Conservation (phyloP, 1,139 yeast genomes). For the Arxiozyma slooffiae region DNA sequence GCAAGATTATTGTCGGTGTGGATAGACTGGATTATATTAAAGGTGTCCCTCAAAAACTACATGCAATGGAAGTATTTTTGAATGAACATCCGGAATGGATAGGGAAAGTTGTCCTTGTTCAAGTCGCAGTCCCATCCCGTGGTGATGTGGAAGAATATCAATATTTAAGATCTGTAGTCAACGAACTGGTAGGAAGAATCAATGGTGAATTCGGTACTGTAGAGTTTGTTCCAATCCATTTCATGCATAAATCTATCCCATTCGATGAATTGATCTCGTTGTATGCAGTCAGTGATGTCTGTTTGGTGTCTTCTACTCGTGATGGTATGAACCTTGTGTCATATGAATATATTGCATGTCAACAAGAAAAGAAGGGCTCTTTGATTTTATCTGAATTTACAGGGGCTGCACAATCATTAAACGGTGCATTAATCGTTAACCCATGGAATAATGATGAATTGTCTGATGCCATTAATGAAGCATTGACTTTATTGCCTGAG, state of each 20-base stretch:
- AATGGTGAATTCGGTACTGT: conserved; percentile 95
- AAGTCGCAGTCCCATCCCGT: conserved; percentile 95
- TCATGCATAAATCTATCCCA: conserved; percentile 83
- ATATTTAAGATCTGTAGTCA: conserved; percentile 83
- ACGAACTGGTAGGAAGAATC: conserved; percentile 91
- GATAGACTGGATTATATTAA: conserved; percentile 92
- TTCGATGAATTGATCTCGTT: conserved; percentile 86
- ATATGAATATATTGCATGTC: conserved; percentile 95
- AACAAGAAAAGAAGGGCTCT: conserved; percentile 75
- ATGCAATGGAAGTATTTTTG: conserved; percentile 87
- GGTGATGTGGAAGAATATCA: conserved; percentile 99
- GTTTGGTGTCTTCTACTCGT: conserved; percentile 86
- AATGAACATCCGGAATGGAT: conserved; percentile 96
- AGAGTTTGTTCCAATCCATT: conserved; percentile 95
- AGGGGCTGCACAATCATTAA: conserved; percentile 94
- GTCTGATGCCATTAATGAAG: conserved; percentile 75
- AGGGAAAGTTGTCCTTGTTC: conserved; percentile 91
- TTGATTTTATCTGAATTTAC: conserved; percentile 88
- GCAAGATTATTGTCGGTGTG: conserved; percentile 88
- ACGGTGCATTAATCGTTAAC: conserved; percentile 86
- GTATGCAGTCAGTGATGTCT: conserved; percentile 78
- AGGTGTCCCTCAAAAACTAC: conserved; percentile 94
- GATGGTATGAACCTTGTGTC: conserved; percentile 98
- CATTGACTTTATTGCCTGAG: conserved; percentile 75
- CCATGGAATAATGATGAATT: conserved; percentile 98